phyloP scores from a whole-genome alignment of 2,329 filamentous ascomycete genomes.

The Cladosporium austrohemisphaericum region DNA sequence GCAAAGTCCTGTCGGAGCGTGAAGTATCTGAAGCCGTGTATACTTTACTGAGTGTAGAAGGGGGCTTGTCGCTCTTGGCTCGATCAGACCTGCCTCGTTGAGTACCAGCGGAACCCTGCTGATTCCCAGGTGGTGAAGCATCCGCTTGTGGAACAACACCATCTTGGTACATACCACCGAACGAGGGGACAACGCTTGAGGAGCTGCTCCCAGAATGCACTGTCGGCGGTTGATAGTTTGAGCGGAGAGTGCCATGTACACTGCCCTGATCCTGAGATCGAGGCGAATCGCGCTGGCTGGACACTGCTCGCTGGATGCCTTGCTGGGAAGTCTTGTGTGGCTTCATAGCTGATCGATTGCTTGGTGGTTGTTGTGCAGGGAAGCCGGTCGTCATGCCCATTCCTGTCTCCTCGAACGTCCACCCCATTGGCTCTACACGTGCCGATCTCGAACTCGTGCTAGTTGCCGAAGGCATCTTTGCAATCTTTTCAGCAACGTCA shows the following conservation, averaged over 20 bases:
- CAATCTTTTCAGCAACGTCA: conserved; percentile 8
- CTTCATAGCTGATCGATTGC: not conserved
- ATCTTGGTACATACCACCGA: not conserved
- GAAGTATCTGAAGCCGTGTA: not conserved
- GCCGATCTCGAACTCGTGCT: not conserved
- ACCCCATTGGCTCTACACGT: not conserved
- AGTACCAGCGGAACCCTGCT: no score
- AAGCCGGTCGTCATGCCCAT: conserved; percentile 1
- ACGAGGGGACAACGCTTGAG: not conserved
- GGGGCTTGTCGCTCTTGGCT: no score
- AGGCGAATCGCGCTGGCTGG: not conserved
- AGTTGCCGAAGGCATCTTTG: not conserved
- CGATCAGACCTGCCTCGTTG: no score
- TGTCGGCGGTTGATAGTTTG: conserved; percentile 7
- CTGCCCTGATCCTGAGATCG: not conserved
- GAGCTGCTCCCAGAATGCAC: conserved; percentile 2
- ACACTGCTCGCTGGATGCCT: not conserved
- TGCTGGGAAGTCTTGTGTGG: not conserved
- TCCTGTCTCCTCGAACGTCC: not conserved
- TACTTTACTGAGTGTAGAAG: no score
- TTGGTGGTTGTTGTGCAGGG: not conserved
- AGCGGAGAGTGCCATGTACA: not conserved
- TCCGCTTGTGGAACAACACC: not conserved
- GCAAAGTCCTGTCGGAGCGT: no score
- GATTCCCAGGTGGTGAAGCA: no score